These are phyloP conservation scores for Podila verticillata DNA, from an alignment of 192 early-diverging fungal genomes.

Conservation along the genomic window DNA sequence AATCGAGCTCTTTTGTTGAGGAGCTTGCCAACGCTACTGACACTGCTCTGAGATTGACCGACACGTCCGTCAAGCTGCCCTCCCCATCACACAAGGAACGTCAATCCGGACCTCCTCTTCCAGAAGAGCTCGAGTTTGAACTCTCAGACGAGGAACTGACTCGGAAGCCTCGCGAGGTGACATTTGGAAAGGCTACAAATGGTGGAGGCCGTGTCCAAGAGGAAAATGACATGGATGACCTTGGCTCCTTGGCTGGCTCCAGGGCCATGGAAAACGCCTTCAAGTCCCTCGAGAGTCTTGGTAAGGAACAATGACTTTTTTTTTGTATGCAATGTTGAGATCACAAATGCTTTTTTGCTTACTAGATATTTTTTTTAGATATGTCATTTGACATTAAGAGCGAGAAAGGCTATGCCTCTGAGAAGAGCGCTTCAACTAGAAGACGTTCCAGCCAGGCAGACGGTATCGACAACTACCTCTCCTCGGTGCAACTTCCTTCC, in stretches of 20 bases:
- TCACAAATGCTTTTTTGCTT: neutral
- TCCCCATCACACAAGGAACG: conserved; percentile 1
- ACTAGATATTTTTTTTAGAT: neutral
- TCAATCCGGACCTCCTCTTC: neutral
- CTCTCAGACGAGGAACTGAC: neutral
- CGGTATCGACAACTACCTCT: conserved; percentile 8
- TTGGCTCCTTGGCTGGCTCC: conserved; percentile 29
- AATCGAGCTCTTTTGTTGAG: conserved; percentile 37
- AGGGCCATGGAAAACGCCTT: conserved; percentile 35
- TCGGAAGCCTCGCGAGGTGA: neutral
- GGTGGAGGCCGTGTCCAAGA: neutral
- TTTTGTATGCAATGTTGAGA: neutral
- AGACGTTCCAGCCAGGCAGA: neutral
- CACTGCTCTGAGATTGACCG: conserved; percentile 24
- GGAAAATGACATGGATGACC: conserved; percentile 21
- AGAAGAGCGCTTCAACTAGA: neutral
- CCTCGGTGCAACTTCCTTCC: conserved; percentile 18
- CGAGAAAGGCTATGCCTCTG: too few relatives aligned
- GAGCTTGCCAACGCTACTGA: conserved; percentile 33
- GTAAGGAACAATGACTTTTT: neutral
- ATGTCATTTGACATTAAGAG: conserved; percentile 20
- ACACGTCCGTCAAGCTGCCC: conserved; percentile 26
- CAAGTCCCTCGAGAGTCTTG: conserved; percentile 23
- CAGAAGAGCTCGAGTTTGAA: neutral
- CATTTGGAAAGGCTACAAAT: neutral